phyloP scores from a whole-genome alignment of 1,284 basidiomycete species.

The Sporisorium scitamineum region DNA sequence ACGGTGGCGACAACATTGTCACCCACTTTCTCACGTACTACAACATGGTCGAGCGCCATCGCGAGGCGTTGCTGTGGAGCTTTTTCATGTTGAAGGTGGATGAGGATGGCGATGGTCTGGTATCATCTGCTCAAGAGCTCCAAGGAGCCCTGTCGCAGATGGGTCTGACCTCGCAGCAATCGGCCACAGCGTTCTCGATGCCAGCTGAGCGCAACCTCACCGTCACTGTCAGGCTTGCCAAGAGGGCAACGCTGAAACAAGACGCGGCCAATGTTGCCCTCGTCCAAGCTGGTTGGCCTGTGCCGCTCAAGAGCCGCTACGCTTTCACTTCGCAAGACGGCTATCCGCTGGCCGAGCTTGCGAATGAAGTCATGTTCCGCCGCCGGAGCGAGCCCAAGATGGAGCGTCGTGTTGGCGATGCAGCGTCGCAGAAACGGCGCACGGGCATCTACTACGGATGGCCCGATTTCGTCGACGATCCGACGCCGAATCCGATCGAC shows the following conservation, averaged over 20 bases:
- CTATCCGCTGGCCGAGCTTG: slow-evolving; percentile 27
- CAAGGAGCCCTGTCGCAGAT: slow-evolving; percentile 20
- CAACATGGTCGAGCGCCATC: slow-evolving; percentile 56
- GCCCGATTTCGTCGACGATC: slow-evolving; percentile 39
- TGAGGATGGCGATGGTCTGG: slow-evolving; percentile 29
- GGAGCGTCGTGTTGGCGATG: slow-evolving; percentile 1
- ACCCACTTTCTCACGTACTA: slow-evolving; percentile 50
- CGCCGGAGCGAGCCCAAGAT: slow-evolving; percentile 1
- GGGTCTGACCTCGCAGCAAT: slow-evolving; percentile 21
- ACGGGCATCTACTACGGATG: slow-evolving; percentile 18
- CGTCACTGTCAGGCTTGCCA: slow-evolving; percentile 27
- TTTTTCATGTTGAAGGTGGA: slow-evolving; percentile 55
- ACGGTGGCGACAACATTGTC: slow-evolving; percentile 37
- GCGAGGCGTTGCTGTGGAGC: slow-evolving; percentile 62
- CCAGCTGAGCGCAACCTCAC: slow-evolving; percentile 8
- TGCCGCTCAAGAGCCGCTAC: slow-evolving; percentile 39
- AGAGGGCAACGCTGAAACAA: slow-evolving; percentile 18
- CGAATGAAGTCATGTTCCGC: slow-evolving; percentile 17
- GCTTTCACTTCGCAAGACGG: slow-evolving; percentile 44
- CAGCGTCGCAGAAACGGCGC: slow-evolving; percentile 7
- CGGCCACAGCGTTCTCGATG: background rate
- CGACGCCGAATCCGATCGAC: slow-evolving; percentile 2
- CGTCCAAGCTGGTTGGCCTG: slow-evolving; percentile 37
- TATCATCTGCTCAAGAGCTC: slow-evolving; percentile 15
- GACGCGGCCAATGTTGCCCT: slow-evolving; percentile 28